A percentile compares a stretch with the other conserved stretches of the same genome.
These are phyloP conservation scores for Sindora glabra DNA, from an alignment of 306 rosid species.

Conservation along the genomic window DNA sequence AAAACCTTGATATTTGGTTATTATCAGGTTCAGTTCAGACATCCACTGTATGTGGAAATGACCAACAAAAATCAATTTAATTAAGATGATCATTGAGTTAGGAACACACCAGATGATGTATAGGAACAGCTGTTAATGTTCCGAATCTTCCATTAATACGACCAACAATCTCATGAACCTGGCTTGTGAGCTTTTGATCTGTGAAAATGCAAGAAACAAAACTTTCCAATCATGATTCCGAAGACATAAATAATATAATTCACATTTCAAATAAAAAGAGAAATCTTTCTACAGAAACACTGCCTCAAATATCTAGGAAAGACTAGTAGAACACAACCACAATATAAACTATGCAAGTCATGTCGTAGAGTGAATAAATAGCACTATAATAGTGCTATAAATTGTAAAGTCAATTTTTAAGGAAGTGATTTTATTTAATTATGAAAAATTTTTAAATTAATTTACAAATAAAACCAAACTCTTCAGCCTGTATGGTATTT, in stretches of 20 bases:
- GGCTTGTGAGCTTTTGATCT: constrained; percentile 93
- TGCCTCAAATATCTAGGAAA: not conserved
- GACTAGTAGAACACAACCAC: too few species aligned
- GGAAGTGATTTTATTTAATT: too few species aligned
- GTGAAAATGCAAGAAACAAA: constrained; percentile 30
- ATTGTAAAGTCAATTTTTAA: not conserved
- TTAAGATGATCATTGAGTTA: not conserved
- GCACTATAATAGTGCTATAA: not conserved
- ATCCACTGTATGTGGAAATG: not conserved
- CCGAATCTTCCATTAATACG: constrained; percentile 92
- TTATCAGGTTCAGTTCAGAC: not conserved
- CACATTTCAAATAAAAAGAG: not conserved
- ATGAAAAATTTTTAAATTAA: too few species aligned
- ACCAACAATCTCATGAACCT: constrained; percentile 95
- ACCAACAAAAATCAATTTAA: not conserved
- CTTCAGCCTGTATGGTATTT: not conserved
- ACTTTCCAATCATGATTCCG: not conserved
- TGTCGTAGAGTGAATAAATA: too few species aligned
- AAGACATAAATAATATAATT: not conserved
- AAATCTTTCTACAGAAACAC: not conserved
- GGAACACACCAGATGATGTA: constrained; percentile 75
- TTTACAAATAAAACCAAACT: constrained; percentile 8
- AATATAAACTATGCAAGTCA: too few species aligned
- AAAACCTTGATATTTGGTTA: not conserved
- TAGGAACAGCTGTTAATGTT: constrained; percentile 69